Evolutionary conservation across 2,329 filamentous ascomycete species (phyloP).

Genomic region (Cercospora beticola): DNA sequence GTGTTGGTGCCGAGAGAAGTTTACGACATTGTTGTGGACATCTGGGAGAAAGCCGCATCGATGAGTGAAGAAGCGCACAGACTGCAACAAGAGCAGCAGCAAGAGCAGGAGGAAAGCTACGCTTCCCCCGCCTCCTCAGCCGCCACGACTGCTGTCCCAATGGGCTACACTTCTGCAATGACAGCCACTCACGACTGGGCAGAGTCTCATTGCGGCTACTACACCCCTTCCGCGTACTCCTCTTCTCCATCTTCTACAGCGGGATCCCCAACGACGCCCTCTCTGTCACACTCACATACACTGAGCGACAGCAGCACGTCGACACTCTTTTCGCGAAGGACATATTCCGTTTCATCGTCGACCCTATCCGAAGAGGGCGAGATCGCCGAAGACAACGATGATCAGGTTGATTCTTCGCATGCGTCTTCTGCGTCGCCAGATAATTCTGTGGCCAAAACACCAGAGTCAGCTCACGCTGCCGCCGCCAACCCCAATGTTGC

Average conservation of each 20-base stretch:
- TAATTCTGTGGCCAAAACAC: not conserved
- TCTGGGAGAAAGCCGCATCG: not conserved
- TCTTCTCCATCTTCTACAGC: not conserved
- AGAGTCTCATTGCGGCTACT: not conserved
- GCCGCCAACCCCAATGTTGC: not conserved
- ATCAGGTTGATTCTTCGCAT: not conserved
- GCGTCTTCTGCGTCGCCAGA: not conserved
- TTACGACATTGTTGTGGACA: not conserved
- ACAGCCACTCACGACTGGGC: not conserved
- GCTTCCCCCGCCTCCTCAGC: not conserved
- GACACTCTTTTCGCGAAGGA: not conserved
- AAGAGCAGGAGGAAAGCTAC: not conserved
- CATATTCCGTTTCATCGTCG: not conserved
- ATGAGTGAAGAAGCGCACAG: not conserved
- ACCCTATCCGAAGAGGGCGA: not conserved
- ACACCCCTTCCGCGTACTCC: not conserved
- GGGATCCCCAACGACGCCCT: not conserved
- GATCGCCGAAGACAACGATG: not conserved
- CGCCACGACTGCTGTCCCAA: not conserved
- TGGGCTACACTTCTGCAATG: not conserved
- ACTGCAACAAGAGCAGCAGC: not conserved
- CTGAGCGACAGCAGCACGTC: not conserved
- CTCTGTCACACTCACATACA: not conserved
- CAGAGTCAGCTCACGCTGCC: not conserved
- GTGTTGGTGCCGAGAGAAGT: slow-evolving; percentile 3